Percentiles rank a stretch among this genome's conserved stretches.
Conservation (phyloP, 257 asterid species). For the Plantago major region DNA sequence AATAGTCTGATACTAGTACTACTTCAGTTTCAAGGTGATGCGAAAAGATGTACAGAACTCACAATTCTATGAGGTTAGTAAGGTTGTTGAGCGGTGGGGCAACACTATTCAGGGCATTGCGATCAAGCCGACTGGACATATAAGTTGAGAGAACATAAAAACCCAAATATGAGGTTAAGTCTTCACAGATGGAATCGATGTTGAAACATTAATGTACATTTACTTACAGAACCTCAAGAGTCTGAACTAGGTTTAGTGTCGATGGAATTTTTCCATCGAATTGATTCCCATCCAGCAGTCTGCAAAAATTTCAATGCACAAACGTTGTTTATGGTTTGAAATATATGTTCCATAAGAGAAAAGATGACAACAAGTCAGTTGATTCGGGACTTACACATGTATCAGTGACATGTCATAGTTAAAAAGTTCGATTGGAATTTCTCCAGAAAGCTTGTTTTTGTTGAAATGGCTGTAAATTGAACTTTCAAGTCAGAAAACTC, state of each 20-base stretch:
- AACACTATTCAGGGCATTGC: constrained; percentile 53
- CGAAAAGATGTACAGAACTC: constrained; percentile 28
- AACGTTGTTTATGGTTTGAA: not conserved
- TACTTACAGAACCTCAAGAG: constrained; percentile 96
- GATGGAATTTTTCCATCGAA: constrained; percentile 72
- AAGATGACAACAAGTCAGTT: not conserved
- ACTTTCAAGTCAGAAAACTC: constrained; percentile 25
- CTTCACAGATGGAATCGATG: constrained; percentile 14
- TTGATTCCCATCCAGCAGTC: constrained; percentile 72
- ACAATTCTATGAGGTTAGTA: constrained; percentile 67
- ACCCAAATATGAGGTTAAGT: not conserved
- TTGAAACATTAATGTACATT: constrained; percentile 19
- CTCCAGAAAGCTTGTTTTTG: constrained; percentile 79
- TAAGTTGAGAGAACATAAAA: not conserved
- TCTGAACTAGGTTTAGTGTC: constrained; percentile 59
- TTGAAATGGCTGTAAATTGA: constrained; percentile 78
- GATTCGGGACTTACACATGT: constrained; percentile 64
- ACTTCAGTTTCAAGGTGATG: constrained; percentile 6
- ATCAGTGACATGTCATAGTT: constrained; percentile 66
- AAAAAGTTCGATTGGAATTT: constrained; percentile 59
- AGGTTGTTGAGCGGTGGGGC: constrained; percentile 75
- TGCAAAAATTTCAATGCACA: constrained; percentile 21
- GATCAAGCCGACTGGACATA: constrained; percentile 73
- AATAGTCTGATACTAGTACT: not conserved
- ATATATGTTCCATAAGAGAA: not conserved